Percentiles rank a stretch among this genome's conserved stretches.
Evolutionary conservation across 208 protist genomes (phyloP).

Genomic region (Leishmania amazonensis): DNA sequence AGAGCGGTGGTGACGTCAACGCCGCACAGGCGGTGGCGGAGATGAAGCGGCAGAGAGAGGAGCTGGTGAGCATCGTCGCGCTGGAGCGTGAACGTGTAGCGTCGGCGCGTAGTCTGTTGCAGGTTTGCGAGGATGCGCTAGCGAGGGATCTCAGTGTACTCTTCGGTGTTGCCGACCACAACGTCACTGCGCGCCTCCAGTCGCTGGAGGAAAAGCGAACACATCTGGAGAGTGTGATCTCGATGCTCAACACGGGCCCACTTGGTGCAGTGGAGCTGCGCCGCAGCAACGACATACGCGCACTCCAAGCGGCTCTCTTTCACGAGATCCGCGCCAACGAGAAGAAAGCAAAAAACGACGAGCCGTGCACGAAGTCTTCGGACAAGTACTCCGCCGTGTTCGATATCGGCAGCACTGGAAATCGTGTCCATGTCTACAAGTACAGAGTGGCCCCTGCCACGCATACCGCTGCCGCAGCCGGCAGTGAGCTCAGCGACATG

Average conservation of each 20-base stretch:
- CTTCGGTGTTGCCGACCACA: constrained; percentile 2
- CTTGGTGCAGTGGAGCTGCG: background rate
- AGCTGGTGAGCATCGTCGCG: background rate
- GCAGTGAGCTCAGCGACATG: constrained; percentile 23
- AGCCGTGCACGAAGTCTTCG: background rate
- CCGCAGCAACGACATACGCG: constrained; percentile 9
- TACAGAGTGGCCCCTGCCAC: constrained; percentile 17
- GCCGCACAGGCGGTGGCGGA: constrained; percentile 12
- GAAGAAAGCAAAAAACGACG: no score
- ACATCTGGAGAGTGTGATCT: constrained; percentile 1
- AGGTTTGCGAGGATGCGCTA: constrained; percentile 17
- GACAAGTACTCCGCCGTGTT: constrained; percentile 80
- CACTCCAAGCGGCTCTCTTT: constrained; percentile 13
- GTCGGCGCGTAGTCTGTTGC: constrained; percentile 8
- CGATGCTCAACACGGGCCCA: background rate
- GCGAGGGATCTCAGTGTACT: background rate
- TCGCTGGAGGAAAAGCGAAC: background rate
- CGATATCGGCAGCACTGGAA: constrained; percentile 88
- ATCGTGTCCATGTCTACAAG: constrained; percentile 82
- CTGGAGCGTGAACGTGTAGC: constrained; percentile 12
- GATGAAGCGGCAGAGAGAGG: constrained; percentile 1
- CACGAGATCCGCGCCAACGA: constrained; percentile 6
- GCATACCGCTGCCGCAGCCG: background rate
- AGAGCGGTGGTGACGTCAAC: constrained; percentile 5
- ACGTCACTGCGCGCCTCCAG: constrained; percentile 1